phyloP scores from a whole-genome alignment of 768 basidiomycete genomes.

The Lentinula detonsa region DNA sequence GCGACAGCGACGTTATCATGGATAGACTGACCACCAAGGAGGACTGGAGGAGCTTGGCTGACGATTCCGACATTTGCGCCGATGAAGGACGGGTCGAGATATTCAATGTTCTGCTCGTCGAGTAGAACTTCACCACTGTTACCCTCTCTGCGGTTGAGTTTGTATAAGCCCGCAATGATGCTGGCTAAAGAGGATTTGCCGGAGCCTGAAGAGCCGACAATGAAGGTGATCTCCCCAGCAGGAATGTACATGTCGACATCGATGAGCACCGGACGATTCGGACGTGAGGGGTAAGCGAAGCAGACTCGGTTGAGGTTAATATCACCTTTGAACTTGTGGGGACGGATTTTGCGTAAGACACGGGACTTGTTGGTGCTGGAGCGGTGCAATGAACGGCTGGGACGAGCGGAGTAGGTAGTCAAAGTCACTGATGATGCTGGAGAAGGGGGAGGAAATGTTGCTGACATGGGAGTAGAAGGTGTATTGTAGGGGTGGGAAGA shows the following conservation, averaged over 20 bases:
- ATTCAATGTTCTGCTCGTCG: constrained; percentile 77
- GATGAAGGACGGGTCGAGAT: constrained; percentile 69
- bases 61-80: constrained; percentile 68
- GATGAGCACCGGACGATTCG: constrained; percentile 49
- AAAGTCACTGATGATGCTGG: neutral
- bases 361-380: neutral
- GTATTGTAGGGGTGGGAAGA: neutral
- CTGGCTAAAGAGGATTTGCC: constrained; percentile 72
- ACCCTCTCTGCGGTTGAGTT: constrained; percentile 24
- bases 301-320: constrained; percentile 53
- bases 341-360: constrained; percentile 58
- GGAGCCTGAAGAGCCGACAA: constrained; percentile 73
- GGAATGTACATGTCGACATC: constrained; percentile 66
- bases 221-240: constrained; percentile 68
- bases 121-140: constrained; percentile 59
- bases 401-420: constrained; percentile 6
- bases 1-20: constrained; percentile 87
- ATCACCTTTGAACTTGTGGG: constrained; percentile 63
- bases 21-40: constrained; percentile 74
- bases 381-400: constrained; percentile 11
- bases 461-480: constrained; percentile 31
- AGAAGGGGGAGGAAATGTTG: constrained; percentile 47
- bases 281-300: constrained; percentile 72
- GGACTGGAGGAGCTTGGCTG: constrained; percentile 54
- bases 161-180: constrained; percentile 69